Percentiles rank a stretch among this genome's conserved stretches.
Conservation (phyloP, 2,329 filamentous ascomycete species). For the Colletotrichum lini region DNA sequence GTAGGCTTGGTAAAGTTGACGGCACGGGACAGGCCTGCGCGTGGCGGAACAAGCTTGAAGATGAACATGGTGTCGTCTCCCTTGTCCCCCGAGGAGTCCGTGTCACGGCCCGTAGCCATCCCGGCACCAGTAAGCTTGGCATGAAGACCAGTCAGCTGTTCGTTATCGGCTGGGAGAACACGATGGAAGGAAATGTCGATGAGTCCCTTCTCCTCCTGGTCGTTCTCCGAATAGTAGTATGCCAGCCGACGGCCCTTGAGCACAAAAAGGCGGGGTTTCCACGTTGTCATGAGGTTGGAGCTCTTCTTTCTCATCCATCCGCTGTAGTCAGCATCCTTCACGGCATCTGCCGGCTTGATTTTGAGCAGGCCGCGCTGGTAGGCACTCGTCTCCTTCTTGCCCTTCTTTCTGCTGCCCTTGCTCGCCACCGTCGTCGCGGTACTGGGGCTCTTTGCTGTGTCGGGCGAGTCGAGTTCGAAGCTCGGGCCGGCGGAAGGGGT, state of each 20-base stretch:
- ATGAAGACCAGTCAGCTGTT: slow-evolving; percentile 90
- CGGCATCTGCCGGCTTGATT: slow-evolving; percentile 85
- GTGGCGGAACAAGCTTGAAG: slow-evolving; percentile 96
- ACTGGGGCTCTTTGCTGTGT: slow-evolving; percentile 71
- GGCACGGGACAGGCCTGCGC: slow-evolving; percentile 86
- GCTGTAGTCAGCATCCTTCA: slow-evolving; percentile 89
- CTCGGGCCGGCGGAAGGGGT: slow-evolving; percentile 76
- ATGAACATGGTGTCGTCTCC: slow-evolving; percentile 88
- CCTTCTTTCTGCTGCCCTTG: slow-evolving; percentile 74
- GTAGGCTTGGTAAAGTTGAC: slow-evolving; percentile 98
- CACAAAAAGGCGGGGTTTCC: slow-evolving; percentile 97
- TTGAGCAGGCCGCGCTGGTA: slow-evolving; percentile 90
- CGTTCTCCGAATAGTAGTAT: slow-evolving; percentile 96
- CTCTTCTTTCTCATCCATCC: slow-evolving; percentile 99
- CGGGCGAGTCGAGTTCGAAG: slow-evolving; percentile 84
- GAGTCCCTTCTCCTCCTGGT: slow-evolving; percentile 92
- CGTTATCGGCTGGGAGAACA: slow-evolving; percentile 94
- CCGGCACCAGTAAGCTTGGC: slow-evolving; percentile 93
- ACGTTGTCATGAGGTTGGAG: slow-evolving; percentile 94
- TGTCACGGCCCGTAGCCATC: slow-evolving; percentile 70
- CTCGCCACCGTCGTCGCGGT: slow-evolving; percentile 63
- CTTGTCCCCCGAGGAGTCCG: slow-evolving; percentile 60
- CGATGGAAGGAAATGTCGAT: slow-evolving; percentile 99
- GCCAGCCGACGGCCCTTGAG: slow-evolving; percentile 91
- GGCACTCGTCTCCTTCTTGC: slow-evolving; percentile 95